Evolutionary conservation across 345 rosid genomes (phyloP), one percentile per base, ranked within the genome.

Genomic region (Aquilaria sinensis): DNA sequence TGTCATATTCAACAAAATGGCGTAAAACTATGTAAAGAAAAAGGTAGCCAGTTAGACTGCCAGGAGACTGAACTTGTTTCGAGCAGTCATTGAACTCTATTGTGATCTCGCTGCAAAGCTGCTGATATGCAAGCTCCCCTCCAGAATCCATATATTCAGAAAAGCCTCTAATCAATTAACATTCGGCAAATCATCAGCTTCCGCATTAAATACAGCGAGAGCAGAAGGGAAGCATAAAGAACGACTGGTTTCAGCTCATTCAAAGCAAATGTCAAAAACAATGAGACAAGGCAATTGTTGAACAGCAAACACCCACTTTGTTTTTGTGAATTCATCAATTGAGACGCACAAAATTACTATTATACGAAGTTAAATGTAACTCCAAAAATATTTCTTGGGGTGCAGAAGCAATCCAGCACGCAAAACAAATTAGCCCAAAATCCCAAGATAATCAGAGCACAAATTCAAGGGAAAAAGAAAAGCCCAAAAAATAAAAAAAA

Each of bases 41-140:
- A 47, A 12, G 14, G 12, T 47, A 10, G 41, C 9, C 6, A 12
- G 15, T 13, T 32, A 1, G 14, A 57, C 3, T 47, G 47, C 32
- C 14, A 57, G 31, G 51, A 57, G 53, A 5, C 65, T 10, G 6
- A 52, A 92, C 97, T 74, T 90, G 94, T 88, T 87, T 86, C 0
- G 98, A 93, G 85, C 90, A 90, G 67, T 86, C 92, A 61, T 66
- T 90, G 83, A 93, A 93, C 78, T 86, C 90, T 4, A 51, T 58
- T 3, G 98, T 90, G 53, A 93, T 73, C 83, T 84, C 89, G 47
- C 83, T 71, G 72, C 96, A 90, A 55, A 93, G 88, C 59, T 84
- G 84, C 69, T 87, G 97, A 72, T 90, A 93, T 50, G 83, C 80
- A 56, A 82, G 60, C 75, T 93, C 98, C 60, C 78, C 89, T 66